phyloP scores from a whole-genome alignment of 495 filamentous ascomycete genomes.

The Penicillium robsamsonii region DNA sequence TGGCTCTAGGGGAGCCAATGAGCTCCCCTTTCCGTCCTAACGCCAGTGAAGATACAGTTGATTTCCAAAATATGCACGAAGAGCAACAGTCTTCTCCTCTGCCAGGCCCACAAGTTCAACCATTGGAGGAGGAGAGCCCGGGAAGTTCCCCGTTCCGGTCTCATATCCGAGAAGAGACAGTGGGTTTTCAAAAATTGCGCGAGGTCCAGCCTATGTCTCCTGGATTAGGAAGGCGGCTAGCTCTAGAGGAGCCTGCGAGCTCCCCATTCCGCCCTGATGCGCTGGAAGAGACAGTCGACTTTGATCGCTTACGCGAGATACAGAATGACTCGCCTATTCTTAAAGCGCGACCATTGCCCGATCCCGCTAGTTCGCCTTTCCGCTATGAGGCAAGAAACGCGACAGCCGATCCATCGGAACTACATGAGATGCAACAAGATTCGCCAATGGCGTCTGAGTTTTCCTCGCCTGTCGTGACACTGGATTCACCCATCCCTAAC shows the following conservation, averaged over 20 bases:
- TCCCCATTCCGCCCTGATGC: conserved; percentile 34
- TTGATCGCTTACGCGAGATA: conserved; percentile 21
- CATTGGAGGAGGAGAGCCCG: conserved; percentile 6
- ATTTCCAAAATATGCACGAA: conserved; percentile 28
- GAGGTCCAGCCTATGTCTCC: conserved; percentile 22
- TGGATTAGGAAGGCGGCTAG: conserved; percentile 19
- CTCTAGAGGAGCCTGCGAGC: conserved; percentile 21
- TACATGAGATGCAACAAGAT: conserved; percentile 3
- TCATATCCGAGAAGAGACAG: conserved; percentile 33
- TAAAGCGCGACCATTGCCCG: not conserved
- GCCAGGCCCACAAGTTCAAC: not conserved
- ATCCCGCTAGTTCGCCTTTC: conserved; percentile 11
- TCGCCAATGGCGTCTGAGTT: conserved; percentile 2
- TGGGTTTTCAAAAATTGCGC: conserved; percentile 30
- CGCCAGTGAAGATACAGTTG: conserved; percentile 34
- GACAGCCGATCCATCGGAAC: not conserved
- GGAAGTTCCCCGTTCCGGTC: conserved; percentile 39
- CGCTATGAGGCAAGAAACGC: conserved; percentile 6
- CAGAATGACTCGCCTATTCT: conserved; percentile 1
- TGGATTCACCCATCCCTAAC: not conserved
- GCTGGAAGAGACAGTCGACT: conserved; percentile 33
- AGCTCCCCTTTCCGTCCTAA: conserved; percentile 43
- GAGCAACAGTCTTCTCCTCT: conserved; percentile 15
- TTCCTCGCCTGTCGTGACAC: not conserved
- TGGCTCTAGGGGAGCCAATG: conserved; percentile 21